phyloP scores from a whole-genome alignment of 345 rosid genomes.

The Eucalyptus sp. region DNA sequence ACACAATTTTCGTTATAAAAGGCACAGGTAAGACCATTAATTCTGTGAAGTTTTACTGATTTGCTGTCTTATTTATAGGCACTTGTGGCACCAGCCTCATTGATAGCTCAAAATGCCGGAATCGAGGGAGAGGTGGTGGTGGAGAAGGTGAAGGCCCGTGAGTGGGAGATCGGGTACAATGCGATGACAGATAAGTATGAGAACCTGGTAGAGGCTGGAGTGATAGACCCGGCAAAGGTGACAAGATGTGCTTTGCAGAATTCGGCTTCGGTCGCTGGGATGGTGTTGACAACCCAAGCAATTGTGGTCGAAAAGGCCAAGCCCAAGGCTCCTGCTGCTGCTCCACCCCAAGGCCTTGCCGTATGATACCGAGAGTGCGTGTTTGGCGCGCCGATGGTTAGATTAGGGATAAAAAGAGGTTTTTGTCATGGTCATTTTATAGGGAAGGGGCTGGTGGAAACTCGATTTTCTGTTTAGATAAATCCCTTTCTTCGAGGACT shows the following conservation, averaged over 20 bases:
- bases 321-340: constrained; percentile 48
- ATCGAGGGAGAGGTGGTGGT: constrained; percentile 95
- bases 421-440: neutral
- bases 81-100: constrained; percentile 70
- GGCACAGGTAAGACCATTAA: neutral
- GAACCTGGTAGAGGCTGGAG: constrained; percentile 82
- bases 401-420: neutral
- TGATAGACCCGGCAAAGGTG: constrained; percentile 95
- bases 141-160: constrained; percentile 59
- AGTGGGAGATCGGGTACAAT: constrained; percentile 93
- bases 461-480: neutral
- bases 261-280: constrained; percentile 91
- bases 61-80: constrained; percentile 31
- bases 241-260: constrained; percentile 90
- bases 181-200: constrained; percentile 87
- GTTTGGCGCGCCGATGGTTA: neutral
- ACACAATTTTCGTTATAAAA: neutral
- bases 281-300: constrained; percentile 98
- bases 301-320: constrained; percentile 83
- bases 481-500: neutral
- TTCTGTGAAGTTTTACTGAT: neutral
- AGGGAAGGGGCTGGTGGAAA: neutral
- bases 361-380: constrained; percentile 8
- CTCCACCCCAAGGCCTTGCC: constrained; percentile 51
- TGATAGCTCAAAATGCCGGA: constrained; percentile 95